phyloP scores from a whole-genome alignment of 371 early-diverging fungal genomes.

The Fennellomyces sp. region DNA sequence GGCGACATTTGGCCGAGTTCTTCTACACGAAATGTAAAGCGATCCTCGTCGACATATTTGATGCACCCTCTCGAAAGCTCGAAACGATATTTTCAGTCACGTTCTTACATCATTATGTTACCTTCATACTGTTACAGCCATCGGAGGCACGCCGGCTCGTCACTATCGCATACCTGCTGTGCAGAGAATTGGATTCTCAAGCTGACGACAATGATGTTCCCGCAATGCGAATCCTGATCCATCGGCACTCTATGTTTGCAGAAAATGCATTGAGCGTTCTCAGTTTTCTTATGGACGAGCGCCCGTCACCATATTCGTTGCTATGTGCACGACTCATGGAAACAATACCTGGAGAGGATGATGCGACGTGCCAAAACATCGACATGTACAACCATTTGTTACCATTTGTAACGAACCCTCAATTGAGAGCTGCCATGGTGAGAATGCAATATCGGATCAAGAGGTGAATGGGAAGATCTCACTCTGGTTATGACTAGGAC shows the following conservation, averaged over 20 bases:
- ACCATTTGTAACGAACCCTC: neutral
- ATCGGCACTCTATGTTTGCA: neutral
- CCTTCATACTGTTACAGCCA: neutral
- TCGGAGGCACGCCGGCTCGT: slow-evolving; percentile 1
- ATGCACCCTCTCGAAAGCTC: slow-evolving; percentile 16
- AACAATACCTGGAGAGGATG: neutral
- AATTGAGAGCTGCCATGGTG: neutral
- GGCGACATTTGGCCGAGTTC: slow-evolving; percentile 14
- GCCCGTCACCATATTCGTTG: too few relatives aligned
- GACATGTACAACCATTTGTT: neutral
- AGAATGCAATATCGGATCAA: too few relatives aligned
- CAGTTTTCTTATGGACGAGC: too few relatives aligned
- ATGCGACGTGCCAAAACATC: neutral
- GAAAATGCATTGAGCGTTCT: neutral
- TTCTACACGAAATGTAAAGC: slow-evolving; percentile 11
- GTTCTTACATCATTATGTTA: neutral
- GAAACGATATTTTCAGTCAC: slow-evolving; percentile 17
- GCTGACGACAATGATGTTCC: too few relatives aligned
- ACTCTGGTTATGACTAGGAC: neutral
- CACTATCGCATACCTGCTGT: slow-evolving; percentile 1
- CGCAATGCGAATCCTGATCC: too few relatives aligned
- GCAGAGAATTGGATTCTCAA: slow-evolving; percentile 1
- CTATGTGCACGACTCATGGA: too few relatives aligned
- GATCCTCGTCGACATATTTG: slow-evolving; percentile 17
- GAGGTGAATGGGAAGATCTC: neutral